Base-by-base conservation (phyloP, 2,329 filamentous ascomycete genomes). In the Ophiostoma sp. region DNA sequence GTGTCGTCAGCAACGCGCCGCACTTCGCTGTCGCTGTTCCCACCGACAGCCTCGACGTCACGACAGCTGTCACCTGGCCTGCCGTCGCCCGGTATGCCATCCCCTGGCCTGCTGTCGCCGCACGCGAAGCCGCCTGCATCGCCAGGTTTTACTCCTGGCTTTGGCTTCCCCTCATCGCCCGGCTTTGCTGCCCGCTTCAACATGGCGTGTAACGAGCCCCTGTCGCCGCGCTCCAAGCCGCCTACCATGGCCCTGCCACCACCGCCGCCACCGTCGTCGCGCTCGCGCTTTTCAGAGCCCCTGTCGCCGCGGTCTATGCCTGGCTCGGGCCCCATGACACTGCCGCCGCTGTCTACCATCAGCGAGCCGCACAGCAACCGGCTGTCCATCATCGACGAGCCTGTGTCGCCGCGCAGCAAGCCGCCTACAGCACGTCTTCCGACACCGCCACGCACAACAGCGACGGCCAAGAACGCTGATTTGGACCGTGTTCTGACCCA, bases 401-500 rank as follows among this genome's bases (percentile, higher is more conserved):
- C 64, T 2, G 17, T 44, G 8, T 68, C 48, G 15, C 44, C 36
- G 17, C 13, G 15, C n/a, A 68, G 67, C 44, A 39, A 33, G 36
- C 33, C 35, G 2, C 52, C 67, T 33, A 35, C 57, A 33, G 57
- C 27, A 17, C 27, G 27, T 27, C 57, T 62, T 10, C 27, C 57
- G 11, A 62, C 57, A 20, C 57, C 57, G 10, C 67, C 44, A 17
- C 33, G 62, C 4, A 62, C 54, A 15, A 70, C n/a, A 1, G 23
- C 65, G 20, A 68, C 69, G 1, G 27, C 27, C 15, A 67, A 66
- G 39, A 68, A 69, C 4, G 54, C 69, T 10, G 70, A 69, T 35
- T 73, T 71, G 35, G 74, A 74, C 62, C 72, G 74, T 31, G 74
- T 76, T 20, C 57, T 74, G 31, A 36, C 75, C 52, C 75, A 73